Conservation (phyloP, 305 asterid species). For the Fraxinus paxiana region DNA sequence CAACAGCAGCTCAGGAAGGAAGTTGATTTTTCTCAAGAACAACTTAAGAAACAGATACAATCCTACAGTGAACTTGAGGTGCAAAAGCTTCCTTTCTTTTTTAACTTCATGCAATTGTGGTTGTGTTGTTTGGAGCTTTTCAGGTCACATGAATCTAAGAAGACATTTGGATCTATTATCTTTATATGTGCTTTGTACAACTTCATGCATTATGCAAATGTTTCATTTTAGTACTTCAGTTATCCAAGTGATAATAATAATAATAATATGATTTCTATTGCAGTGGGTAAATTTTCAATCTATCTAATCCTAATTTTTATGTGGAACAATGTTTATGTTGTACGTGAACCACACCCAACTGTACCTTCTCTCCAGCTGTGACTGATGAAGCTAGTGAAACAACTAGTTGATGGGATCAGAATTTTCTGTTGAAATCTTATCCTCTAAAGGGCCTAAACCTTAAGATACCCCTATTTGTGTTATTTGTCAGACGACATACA, state of each 20-base stretch:
- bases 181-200: background rate
- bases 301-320: background rate
- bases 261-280: background rate
- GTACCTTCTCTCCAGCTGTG: background rate
- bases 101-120: conserved; percentile 4
- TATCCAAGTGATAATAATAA: background rate
- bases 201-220: background rate
- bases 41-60: conserved; percentile 65
- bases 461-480: background rate
- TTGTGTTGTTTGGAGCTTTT: conserved; percentile 10
- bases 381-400: background rate
- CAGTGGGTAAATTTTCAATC: background rate
- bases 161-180: background rate
- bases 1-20: conserved; percentile 74
- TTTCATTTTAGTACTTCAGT: background rate
- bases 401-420: background rate
- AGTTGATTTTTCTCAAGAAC: conserved; percentile 68
- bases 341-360: background rate
- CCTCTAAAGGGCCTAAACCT: background rate
- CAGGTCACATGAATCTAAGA: background rate
- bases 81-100: conserved; percentile 12
- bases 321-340: background rate
- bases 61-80: conserved; percentile 84
- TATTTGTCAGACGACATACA: background rate
- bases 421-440: background rate